Conservation (phyloP, 2,329 filamentous ascomycete genomes). For the Ustulina deusta region DNA sequence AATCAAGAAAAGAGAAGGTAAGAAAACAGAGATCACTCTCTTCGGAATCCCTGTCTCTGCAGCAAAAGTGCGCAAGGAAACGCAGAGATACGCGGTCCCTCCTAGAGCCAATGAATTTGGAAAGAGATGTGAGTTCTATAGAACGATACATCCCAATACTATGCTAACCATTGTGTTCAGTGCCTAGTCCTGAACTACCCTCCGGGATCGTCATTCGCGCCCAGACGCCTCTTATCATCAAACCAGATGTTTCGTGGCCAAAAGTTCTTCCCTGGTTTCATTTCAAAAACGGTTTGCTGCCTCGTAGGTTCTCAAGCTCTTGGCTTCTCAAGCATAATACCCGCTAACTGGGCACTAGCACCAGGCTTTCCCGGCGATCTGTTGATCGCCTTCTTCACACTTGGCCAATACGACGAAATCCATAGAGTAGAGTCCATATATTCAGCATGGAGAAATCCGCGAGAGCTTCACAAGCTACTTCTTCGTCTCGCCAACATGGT, state of each 20-base stretch:
- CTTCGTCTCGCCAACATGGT: not conserved
- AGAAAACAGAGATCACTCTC: conserved; percentile 2
- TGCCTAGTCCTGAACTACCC: conserved; percentile 12
- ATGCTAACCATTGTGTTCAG: not conserved
- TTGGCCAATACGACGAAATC: not conserved
- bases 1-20: conserved; percentile 7
- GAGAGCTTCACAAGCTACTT: not conserved
- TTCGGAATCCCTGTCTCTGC: conserved; percentile 6
- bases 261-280: conserved; percentile 22
- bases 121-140: conserved; percentile 5
- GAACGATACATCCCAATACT: no score
- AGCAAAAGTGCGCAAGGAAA: conserved; percentile 6
- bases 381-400: not conserved
- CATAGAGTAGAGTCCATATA: not conserved
- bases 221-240: not conserved
- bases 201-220: not conserved
- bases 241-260: conserved; percentile 4
- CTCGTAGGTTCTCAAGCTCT: not conserved
- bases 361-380: not conserved
- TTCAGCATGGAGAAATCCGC: not conserved
- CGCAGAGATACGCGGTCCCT: conserved; percentile 16
- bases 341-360: not conserved
- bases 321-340: not conserved
- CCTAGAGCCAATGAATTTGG: conserved; percentile 25
- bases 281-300: conserved; percentile 21